Evolutionary conservation across 257 asterid genomes (phyloP).

Genomic region (Marsdenia floribunda): DNA sequence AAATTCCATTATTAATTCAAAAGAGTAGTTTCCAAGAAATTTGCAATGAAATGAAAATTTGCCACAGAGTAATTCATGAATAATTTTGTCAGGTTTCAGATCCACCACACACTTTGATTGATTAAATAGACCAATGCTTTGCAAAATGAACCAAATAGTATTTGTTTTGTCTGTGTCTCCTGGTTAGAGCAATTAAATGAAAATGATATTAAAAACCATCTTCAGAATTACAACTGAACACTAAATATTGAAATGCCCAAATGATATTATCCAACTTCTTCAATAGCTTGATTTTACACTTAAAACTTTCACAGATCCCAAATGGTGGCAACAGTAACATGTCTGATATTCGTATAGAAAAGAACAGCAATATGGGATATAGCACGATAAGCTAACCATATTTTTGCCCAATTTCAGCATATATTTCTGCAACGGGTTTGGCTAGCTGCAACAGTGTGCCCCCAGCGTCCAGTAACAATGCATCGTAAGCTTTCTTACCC

Average conservation of each 20-base stretch:
- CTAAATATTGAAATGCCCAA: background rate
- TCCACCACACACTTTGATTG: background rate
- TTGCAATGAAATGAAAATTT: background rate
- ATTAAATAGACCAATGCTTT: background rate
- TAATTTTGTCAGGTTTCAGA: background rate
- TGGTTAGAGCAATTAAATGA: background rate
- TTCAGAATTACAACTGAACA: background rate
- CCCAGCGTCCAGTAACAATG: slow-evolving; percentile 80
- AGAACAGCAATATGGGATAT: background rate
- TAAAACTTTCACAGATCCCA: background rate
- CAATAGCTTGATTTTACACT: background rate
- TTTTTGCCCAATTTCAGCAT: slow-evolving; percentile 63
- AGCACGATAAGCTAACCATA: slow-evolving; percentile 44
- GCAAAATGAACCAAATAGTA: background rate
- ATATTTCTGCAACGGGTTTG: slow-evolving; percentile 73
- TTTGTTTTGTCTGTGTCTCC: background rate
- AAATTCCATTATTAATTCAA: background rate
- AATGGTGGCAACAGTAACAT: background rate
- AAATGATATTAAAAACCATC: background rate
- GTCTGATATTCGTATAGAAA: background rate
- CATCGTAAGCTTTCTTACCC: slow-evolving; percentile 61
- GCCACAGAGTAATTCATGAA: background rate
- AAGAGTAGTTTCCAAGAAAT: background rate
- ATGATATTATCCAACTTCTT: background rate
- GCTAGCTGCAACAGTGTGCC: slow-evolving; percentile 86